Percentiles rank a stretch among this genome's conserved stretches.
Conservation (phyloP, 805 yeast species). For the Starmerella gropengiesseri region DNA sequence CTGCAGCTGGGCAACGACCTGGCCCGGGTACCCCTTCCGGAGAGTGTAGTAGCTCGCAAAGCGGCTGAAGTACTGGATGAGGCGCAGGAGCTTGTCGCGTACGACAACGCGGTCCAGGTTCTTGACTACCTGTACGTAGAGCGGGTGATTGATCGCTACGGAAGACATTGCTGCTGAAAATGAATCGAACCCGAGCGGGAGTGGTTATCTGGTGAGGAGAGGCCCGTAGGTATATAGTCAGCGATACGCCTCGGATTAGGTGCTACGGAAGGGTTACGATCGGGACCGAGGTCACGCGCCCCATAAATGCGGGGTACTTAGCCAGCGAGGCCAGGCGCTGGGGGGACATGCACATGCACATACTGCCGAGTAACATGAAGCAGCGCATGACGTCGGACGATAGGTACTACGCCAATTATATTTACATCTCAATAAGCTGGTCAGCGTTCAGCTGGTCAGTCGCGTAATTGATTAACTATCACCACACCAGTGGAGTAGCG, state of each 20-base stretch:
- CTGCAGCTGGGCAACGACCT: conserved; percentile 40
- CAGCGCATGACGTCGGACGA: too few species aligned
- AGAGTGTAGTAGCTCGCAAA: conserved; percentile 54
- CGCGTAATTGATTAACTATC: too few species aligned
- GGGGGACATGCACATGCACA: too few species aligned
- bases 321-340: neutral
- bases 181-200: neutral
- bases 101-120: conserved; percentile 38
- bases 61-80: conserved; percentile 69
- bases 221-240: too few species aligned
- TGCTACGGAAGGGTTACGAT: neutral
- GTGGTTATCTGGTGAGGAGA: neutral
- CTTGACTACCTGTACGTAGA: conserved; percentile 17
- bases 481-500: conserved; percentile 1
- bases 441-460: too few species aligned
- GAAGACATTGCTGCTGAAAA: conserved; percentile 5
- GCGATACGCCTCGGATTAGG: neutral
- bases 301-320: conserved; percentile 5
- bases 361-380: too few species aligned
- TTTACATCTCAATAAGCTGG: too few species aligned
- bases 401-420: too few species aligned
- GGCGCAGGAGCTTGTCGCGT: conserved; percentile 69
- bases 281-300: conserved; percentile 6
- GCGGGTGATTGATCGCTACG: conserved; percentile 20
- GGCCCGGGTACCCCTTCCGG: conserved; percentile 44